Percentiles rank a stretch among this genome's conserved stretches.
Evolutionary conservation across 164 flowering plant species (phyloP).

Genomic region (Nelumbo lutea): DNA sequence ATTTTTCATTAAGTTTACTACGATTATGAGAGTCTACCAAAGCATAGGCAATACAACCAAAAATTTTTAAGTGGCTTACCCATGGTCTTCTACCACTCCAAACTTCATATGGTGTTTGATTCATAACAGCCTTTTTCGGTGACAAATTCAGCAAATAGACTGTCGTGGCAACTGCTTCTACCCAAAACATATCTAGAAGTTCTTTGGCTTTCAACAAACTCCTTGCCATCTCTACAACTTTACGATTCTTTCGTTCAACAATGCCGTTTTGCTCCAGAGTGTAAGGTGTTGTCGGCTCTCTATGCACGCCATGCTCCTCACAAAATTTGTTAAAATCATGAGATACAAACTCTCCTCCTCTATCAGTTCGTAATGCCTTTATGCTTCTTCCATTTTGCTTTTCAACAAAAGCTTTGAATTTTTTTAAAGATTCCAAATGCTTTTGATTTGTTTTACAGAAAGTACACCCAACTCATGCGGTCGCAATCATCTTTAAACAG

Average conservation of each 20-base stretch:
- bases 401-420: constrained; percentile 15
- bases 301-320: not conserved
- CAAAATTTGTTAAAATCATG: constrained; percentile 7
- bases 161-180: not conserved
- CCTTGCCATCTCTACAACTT: not conserved
- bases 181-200: constrained; percentile 14
- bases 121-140: too few relatives aligned
- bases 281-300: not conserved
- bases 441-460: too few relatives aligned
- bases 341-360: constrained; percentile 3
- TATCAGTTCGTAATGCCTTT: too few relatives aligned
- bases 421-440: not conserved
- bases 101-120: too few relatives aligned
- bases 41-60: not conserved
- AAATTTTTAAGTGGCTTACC: too few relatives aligned
- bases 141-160: too few relatives aligned
- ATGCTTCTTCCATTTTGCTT: constrained; percentile 6
- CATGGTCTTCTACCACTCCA: too few relatives aligned
- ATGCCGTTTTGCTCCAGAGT: not conserved
- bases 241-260: too few relatives aligned
- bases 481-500: not conserved
- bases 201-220: not conserved
- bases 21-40: constrained; percentile 2
- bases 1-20: too few relatives aligned
- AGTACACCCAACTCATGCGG: too few relatives aligned